phyloP scores from a whole-genome alignment of 163 green algal genomes.

The Smithsoniella earleae region DNA sequence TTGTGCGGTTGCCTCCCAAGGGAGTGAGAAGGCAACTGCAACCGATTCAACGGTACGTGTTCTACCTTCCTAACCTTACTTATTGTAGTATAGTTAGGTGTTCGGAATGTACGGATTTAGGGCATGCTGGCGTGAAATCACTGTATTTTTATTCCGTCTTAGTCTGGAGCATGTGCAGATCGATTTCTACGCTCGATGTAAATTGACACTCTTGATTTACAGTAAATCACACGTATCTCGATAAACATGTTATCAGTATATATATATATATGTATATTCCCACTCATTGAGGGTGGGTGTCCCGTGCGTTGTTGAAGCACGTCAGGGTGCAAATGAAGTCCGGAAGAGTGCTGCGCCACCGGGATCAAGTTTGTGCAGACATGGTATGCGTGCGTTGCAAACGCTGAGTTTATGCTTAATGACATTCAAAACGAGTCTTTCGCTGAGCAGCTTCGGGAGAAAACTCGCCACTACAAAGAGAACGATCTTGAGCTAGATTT shows the following conservation, averaged over 20 bases:
- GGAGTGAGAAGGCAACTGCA: no score
- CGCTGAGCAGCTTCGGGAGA: slow-evolving; percentile 88
- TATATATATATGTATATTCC: no score
- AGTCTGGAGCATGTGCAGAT: no score
- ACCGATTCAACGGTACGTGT: no score
- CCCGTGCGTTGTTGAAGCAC: background rate
- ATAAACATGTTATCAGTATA: background rate
- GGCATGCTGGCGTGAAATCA: no score
- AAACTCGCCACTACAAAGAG: slow-evolving; percentile 46
- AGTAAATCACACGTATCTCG: background rate
- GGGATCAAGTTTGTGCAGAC: slow-evolving; percentile 38
- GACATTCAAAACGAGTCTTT: slow-evolving; percentile 90
- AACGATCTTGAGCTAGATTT: slow-evolving; percentile 62
- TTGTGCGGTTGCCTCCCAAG: no score
- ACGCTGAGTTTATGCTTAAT: slow-evolving; percentile 84
- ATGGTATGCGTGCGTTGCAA: slow-evolving; percentile 75
- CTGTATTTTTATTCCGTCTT: no score
- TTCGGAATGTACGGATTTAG: no score
- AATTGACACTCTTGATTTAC: background rate
- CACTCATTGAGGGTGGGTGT: no score
- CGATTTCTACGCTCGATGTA: background rate
- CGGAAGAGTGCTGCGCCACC: background rate
- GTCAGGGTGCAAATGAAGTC: no score
- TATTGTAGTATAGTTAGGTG: no score
- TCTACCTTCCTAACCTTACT: no score